Percentiles rank a stretch among this genome's conserved stretches.
phyloP scores from a whole-genome alignment of 768 basidiomycete species.

The Crassisporium funariophilum region DNA sequence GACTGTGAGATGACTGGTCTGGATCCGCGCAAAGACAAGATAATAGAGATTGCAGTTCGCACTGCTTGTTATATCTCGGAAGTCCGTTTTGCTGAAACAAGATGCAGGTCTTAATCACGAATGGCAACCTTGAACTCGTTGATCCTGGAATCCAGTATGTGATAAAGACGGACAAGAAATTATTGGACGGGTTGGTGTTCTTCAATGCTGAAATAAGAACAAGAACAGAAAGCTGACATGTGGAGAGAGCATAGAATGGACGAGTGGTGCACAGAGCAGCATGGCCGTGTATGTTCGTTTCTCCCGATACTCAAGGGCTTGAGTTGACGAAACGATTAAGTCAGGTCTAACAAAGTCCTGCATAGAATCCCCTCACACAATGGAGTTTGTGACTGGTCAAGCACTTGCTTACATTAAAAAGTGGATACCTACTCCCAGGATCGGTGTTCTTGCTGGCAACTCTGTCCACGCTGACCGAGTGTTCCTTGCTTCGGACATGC shows the following conservation, averaged over 20 bases:
- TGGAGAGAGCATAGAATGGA: constrained; percentile 62
- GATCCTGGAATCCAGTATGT: constrained; percentile 82
- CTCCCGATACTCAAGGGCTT: not conserved
- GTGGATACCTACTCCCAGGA: constrained; percentile 72
- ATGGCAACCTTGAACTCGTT: constrained; percentile 78
- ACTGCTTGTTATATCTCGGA: not conserved
- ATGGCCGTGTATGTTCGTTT: constrained; percentile 58
- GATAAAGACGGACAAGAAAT: constrained; percentile 68
- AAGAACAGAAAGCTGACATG: not conserved
- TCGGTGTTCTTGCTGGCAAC: constrained; percentile 81
- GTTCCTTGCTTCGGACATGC: constrained; percentile 81
- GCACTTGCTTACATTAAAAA: constrained; percentile 80
- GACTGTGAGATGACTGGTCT: constrained; percentile 91
- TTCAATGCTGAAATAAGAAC: not conserved
- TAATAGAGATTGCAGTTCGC: constrained; percentile 79
- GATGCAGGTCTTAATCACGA: constrained; percentile 78
- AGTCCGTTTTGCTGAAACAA: not conserved
- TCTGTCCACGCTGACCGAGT: constrained; percentile 81
- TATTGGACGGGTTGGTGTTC: constrained; percentile 65
- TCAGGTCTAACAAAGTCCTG: constrained; percentile 85
- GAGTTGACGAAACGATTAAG: constrained; percentile 34
- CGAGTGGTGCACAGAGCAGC: constrained; percentile 85
- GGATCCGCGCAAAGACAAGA: constrained; percentile 62
- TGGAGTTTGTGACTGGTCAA: constrained; percentile 55
- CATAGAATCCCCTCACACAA: constrained; percentile 65